A percentile compares a stretch with the other conserved stretches of the same genome.
phyloP scores from a whole-genome alignment of 441 rosid genomes.

The Biscutella laevigata region DNA sequence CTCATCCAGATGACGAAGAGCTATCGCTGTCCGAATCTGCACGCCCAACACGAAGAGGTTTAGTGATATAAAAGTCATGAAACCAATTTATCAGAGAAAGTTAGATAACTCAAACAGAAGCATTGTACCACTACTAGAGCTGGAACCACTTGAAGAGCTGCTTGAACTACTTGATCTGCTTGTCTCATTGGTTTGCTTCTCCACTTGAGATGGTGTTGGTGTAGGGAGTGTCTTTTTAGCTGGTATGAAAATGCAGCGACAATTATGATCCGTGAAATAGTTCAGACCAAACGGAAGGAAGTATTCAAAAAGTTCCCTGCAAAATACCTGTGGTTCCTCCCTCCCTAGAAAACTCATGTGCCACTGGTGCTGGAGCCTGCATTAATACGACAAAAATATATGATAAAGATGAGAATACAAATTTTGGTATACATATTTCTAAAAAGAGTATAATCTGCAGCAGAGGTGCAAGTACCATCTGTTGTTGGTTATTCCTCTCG shows the following conservation, averaged over 20 bases:
- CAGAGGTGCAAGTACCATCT: slow-evolving; percentile 41
- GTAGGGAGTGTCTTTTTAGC: slow-evolving; percentile 50
- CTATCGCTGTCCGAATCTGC: slow-evolving; percentile 96
- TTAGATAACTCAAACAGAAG: background rate
- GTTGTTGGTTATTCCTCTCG: slow-evolving; percentile 36
- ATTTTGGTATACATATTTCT: background rate
- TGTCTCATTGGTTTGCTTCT: slow-evolving; percentile 51
- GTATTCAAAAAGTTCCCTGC: background rate
- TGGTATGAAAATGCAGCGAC: slow-evolving; percentile 17
- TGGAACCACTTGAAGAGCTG: slow-evolving; percentile 93
- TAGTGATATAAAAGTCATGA: background rate
- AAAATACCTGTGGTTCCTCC: slow-evolving; percentile 49
- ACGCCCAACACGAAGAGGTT: slow-evolving; percentile 4
- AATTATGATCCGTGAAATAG: slow-evolving; percentile 7
- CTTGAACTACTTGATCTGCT: slow-evolving; percentile 91
- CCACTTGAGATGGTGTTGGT: slow-evolving; percentile 46
- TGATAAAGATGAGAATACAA: background rate
- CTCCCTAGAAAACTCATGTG: slow-evolving; percentile 44
- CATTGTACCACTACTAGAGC: slow-evolving; percentile 83
- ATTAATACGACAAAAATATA: slow-evolving; percentile 3
- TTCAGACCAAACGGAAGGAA: slow-evolving; percentile 4
- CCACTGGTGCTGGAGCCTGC: slow-evolving; percentile 42
- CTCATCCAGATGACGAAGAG: slow-evolving; percentile 91
- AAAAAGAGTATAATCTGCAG: background rate
- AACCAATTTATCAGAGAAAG: background rate